Conservation (phyloP, 1,139 yeast genomes). For the Nadsonia starkeyi-henricii region DNA sequence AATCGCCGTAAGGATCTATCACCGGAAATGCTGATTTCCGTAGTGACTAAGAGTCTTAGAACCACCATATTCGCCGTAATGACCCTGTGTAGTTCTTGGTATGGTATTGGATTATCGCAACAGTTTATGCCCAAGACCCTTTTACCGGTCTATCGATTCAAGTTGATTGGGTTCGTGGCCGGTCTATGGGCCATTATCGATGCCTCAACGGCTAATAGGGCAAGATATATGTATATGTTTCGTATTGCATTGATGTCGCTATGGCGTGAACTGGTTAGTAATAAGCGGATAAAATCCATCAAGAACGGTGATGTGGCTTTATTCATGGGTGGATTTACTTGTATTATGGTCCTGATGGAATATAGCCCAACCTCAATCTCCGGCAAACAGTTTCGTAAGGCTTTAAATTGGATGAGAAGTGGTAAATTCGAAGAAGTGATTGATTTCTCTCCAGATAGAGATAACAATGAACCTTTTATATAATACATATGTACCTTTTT, state of each 20-base stretch:
- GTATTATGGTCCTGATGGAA: conserved; percentile 23
- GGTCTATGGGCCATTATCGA: conserved; percentile 29
- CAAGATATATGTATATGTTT: conserved; percentile 23
- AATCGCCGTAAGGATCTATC: background rate
- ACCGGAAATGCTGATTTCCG: conserved; percentile 9
- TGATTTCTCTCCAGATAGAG: no score
- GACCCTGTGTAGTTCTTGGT: conserved; percentile 27
- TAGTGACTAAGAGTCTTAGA: conserved; percentile 17
- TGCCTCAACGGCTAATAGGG: conserved; percentile 17
- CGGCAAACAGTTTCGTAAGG: conserved; percentile 20
- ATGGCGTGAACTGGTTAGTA: conserved; percentile 23
- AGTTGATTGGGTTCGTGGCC: conserved; percentile 26
- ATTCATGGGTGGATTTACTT: conserved; percentile 23
- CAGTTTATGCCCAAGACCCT: conserved; percentile 18
- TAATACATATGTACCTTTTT: no score
- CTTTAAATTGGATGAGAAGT: conserved; percentile 22
- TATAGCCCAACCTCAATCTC: conserved; percentile 23
- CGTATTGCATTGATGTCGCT: conserved; percentile 26
- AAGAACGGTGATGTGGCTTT: conserved; percentile 21
- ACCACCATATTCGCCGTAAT: conserved; percentile 25
- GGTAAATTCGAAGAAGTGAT: conserved; percentile 19
- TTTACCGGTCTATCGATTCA: conserved; percentile 23
- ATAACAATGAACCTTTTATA: no score
- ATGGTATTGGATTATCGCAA: conserved; percentile 27
- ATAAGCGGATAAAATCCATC: conserved; percentile 15